A percentile compares a stretch with the other conserved stretches of the same genome.
phyloP scores from a whole-genome alignment of 2,329 filamentous ascomycete species.

The Sclerotinia spermophila region DNA sequence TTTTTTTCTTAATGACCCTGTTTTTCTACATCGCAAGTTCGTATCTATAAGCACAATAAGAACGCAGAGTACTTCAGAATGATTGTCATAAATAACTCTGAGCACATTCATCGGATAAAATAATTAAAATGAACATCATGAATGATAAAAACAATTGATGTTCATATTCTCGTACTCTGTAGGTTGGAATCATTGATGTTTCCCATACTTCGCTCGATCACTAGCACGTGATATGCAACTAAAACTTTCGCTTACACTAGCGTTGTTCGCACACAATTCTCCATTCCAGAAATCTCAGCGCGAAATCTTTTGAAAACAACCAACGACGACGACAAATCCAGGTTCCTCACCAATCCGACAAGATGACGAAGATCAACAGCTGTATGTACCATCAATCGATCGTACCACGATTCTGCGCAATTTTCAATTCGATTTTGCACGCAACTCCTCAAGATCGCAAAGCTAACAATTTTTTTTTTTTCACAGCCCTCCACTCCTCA shows the following conservation, averaged over 20 bases:
- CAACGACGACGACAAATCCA: conserved; percentile 20
- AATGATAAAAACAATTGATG: not conserved
- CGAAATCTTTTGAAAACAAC: conserved; percentile 7
- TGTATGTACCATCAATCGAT: conserved; percentile 41
- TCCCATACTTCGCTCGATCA: not conserved
- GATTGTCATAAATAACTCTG: no score
- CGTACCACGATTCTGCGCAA: not conserved
- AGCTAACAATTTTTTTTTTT: conserved; percentile 21
- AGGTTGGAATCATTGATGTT: not conserved
- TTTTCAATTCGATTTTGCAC: not conserved
- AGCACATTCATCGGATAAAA: not conserved
- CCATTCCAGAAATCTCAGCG: not conserved
- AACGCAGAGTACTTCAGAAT: not conserved
- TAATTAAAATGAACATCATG: no score
- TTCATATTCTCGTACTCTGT: no score
- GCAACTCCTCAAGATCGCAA: not conserved
- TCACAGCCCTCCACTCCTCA: conserved; percentile 69
- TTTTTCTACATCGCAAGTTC: not conserved
- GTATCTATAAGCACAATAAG: not conserved
- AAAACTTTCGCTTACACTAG: conserved; percentile 11
- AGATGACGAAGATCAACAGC: conserved; percentile 69
- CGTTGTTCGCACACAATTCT: conserved; percentile 13
- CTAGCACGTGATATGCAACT: not conserved
- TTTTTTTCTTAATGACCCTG: not conserved
- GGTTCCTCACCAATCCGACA: conserved; percentile 39